Conservation (phyloP, 495 filamentous ascomycete species). For the Beverwykella pulmonaria region DNA sequence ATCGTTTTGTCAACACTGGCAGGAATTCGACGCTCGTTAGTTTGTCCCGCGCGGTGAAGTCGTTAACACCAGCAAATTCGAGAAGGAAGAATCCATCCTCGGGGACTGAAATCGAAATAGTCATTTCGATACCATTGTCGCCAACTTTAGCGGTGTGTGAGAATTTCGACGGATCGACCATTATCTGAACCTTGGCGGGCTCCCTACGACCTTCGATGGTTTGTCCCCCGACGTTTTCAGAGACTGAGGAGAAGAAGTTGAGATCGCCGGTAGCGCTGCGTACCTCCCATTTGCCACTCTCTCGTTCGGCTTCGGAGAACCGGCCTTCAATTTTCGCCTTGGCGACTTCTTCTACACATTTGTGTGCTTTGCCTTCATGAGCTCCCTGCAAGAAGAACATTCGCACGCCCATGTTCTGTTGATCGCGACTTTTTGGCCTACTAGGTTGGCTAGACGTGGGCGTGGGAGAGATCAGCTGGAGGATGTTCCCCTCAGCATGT, state of each 20-base stretch:
- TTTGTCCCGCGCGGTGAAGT: conserved; percentile 65
- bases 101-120: conserved; percentile 53
- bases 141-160: conserved; percentile 62
- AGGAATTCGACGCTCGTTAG: conserved; percentile 68
- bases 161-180: conserved; percentile 62
- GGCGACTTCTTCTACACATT: conserved; percentile 80
- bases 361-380: conserved; percentile 77
- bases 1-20: conserved; percentile 67
- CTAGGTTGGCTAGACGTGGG: conserved; percentile 25
- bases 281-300: conserved; percentile 77
- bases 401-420: conserved; percentile 44
- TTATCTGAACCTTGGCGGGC: conserved; percentile 61
- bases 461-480: conserved; percentile 64
- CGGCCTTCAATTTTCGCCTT: conserved; percentile 85
- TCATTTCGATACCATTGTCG: conserved; percentile 70
- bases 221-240: conserved; percentile 62
- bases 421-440: conserved; percentile 30
- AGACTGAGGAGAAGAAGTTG: conserved; percentile 72
- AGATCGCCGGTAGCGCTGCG: conserved; percentile 65
- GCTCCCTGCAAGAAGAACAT: conserved; percentile 68
- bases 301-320: conserved; percentile 75
- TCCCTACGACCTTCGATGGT: conserved; percentile 59
- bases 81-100: conserved; percentile 56
- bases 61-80: conserved; percentile 64
- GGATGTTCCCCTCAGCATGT: conserved; percentile 67